A percentile compares a stretch with the other conserved stretches of the same genome.
These are phyloP conservation scores for Vickermania ingenoplastis DNA, from an alignment of 208 protist genomes.

Conservation along the genomic window DNA sequence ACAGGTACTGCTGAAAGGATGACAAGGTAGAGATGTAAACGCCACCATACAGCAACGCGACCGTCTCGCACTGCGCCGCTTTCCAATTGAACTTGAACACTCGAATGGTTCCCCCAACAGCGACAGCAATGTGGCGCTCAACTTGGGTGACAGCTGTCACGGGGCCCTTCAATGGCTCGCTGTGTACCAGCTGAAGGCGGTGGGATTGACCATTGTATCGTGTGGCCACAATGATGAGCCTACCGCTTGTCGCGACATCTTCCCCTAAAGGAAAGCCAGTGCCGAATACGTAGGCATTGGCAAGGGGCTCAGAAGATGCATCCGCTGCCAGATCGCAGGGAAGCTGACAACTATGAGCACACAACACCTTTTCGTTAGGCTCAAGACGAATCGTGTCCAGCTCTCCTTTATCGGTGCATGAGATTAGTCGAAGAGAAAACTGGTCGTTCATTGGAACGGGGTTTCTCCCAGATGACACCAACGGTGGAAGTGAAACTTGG, in stretches of 20 bases:
- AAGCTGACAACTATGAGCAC: constrained; percentile 37
- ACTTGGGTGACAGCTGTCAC: constrained; percentile 63
- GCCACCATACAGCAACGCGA: constrained; percentile 75
- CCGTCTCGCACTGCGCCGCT: constrained; percentile 41
- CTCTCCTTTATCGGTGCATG: constrained; percentile 33
- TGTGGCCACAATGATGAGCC: constrained; percentile 46
- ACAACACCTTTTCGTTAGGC: constrained; percentile 76
- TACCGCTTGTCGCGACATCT: constrained; percentile 70
- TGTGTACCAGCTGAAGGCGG: constrained; percentile 45
- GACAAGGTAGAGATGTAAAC: constrained; percentile 69
- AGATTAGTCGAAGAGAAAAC: constrained; percentile 56
- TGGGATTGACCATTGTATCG: constrained; percentile 13
- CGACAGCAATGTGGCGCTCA: constrained; percentile 51
- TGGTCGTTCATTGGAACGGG: constrained; percentile 63
- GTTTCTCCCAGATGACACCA: constrained; percentile 24
- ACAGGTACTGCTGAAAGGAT: constrained; percentile 62
- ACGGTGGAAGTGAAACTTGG: constrained; percentile 23
- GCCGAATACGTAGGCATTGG: constrained; percentile 58
- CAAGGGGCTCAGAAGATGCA: constrained; percentile 12
- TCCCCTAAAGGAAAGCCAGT: constrained; percentile 84
- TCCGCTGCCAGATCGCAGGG: constrained; percentile 41
- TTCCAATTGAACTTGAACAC: constrained; percentile 62
- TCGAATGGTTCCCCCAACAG: constrained; percentile 78
- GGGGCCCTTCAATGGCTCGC: constrained; percentile 64
- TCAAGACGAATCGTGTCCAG: constrained; percentile 44